A percentile compares a stretch with the other conserved stretches of the same genome.
Evolutionary conservation across 306 rosid genomes (phyloP).

Genomic region (Boehmeria nivea): DNA sequence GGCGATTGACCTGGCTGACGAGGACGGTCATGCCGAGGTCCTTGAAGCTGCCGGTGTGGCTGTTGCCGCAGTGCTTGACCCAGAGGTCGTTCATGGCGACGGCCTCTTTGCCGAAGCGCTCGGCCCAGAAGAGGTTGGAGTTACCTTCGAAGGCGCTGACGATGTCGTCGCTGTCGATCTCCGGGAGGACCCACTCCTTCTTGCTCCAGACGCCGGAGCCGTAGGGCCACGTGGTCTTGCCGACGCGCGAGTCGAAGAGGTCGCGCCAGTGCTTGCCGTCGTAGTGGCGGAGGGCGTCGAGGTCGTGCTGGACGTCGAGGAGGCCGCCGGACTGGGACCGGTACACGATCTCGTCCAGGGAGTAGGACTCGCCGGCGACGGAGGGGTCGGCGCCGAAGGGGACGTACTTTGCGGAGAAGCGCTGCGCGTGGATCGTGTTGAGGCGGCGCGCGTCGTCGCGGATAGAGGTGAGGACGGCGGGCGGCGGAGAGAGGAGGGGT

Average conservation of each 20-base stretch:
- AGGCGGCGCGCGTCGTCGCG: slow-evolving; percentile 75
- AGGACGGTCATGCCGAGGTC: slow-evolving; percentile 85
- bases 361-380: slow-evolving; percentile 54
- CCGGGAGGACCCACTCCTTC: slow-evolving; percentile 83
- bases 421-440: slow-evolving; percentile 37
- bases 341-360: slow-evolving; percentile 81
- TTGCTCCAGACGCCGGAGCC: slow-evolving; percentile 88
- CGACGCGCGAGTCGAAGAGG: slow-evolving; percentile 72
- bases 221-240: slow-evolving; percentile 82
- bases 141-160: slow-evolving; percentile 75
- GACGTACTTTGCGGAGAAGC: slow-evolving; percentile 71
- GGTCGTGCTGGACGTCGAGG: slow-evolving; percentile 72
- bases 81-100: slow-evolving; percentile 70
- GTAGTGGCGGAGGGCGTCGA: slow-evolving; percentile 55
- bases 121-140: slow-evolving; percentile 85
- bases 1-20: slow-evolving; percentile 78
- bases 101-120: slow-evolving; percentile 70
- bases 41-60: slow-evolving; percentile 82
- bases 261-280: slow-evolving; percentile 70
- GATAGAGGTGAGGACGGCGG: slow-evolving; percentile 57
- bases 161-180: slow-evolving; percentile 65
- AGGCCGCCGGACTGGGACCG: slow-evolving; percentile 70
- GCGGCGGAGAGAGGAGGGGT: slow-evolving; percentile 7
- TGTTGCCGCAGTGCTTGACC: slow-evolving; percentile 87
- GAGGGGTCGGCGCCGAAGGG: slow-evolving; percentile 51